Evolutionary conservation across 768 basidiomycete species (phyloP), one percentile per base, ranked within the genome.

Genomic region (Mycena latifolia): DNA sequence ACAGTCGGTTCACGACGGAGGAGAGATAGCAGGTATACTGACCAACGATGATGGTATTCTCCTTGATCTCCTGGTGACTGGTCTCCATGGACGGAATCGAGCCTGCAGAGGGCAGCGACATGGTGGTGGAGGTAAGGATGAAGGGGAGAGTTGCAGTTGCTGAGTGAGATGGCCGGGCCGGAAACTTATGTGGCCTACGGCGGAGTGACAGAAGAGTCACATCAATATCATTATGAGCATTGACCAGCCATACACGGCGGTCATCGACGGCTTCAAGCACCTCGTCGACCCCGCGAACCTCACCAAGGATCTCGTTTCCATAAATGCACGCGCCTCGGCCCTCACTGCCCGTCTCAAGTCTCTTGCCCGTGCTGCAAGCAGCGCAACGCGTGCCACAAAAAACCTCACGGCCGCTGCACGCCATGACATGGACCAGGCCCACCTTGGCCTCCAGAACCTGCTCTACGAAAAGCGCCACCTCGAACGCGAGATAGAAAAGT

Each of bases 11-110:
- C 63, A 72, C 47, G 52, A 52, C 52, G 41, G 58, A 37, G 18
- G 60, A 57, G 51, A 55, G 33, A 64, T 69, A 73, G 71, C 71
- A 64, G 48, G 47, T 72, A 69, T 29, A 82, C 89, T 73, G 69
- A 92, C 95, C 95, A 73, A 97, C 81, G 81, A 98, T 89, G 82
- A 94, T 77, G 22, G 95, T 96, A 83, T 97, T 95, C 63, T 95
- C 91, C 77, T 84, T 92, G 82, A 97, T 87, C 61, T 87, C 84
- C 37, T 92, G 83, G 63, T 89, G 86, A 63, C 81, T 74, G 51
- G 86, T 84, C 81, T 93, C 91, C 95, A 96, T 95, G 50, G 93
- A 95, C 22, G 95, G 95, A 76, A 96, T 96, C 14, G 91, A 90
- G 53, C 94, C 95, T 28, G 92, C 18, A 5, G 48, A 27, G 50